Evolutionary conservation across 2,329 filamentous ascomycete genomes (phyloP).

Genomic region (Nigrospora sphaerica): DNA sequence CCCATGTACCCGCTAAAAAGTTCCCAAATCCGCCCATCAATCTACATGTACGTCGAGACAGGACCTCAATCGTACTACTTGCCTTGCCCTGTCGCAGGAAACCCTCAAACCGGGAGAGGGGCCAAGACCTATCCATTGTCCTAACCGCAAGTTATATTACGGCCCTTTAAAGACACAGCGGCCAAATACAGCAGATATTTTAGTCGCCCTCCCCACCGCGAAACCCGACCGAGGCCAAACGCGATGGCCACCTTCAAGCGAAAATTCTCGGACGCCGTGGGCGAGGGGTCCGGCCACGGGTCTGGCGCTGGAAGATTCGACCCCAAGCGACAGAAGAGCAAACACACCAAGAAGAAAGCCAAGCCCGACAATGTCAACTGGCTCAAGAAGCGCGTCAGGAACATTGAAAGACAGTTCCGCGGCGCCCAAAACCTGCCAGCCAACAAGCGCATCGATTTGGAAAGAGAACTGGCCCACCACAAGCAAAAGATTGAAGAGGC

Average conservation of each 20-base stretch:
- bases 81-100: too few species aligned
- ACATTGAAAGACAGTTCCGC: slow-evolving; percentile 59
- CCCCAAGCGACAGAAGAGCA: slow-evolving; percentile 23
- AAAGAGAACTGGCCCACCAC: slow-evolving; percentile 63
- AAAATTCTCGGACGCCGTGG: slow-evolving; percentile 17
- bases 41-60: too few species aligned
- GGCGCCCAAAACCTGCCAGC: slow-evolving; percentile 58
- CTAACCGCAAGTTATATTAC: too few species aligned
- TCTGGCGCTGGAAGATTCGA: background rate
- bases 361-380: slow-evolving; percentile 44
- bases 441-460: slow-evolving; percentile 59
- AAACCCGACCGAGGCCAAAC: background rate
- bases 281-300: too few species aligned
- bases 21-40: background rate
- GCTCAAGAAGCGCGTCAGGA: slow-evolving; percentile 65
- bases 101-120: too few species aligned
- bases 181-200: background rate
- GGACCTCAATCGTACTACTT: too few species aligned
- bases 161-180: too few species aligned
- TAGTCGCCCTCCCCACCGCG: too few species aligned
- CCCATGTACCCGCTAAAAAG: background rate
- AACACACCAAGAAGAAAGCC: slow-evolving; percentile 6
- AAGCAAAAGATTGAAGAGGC: slow-evolving; percentile 55
- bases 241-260: slow-evolving; percentile 19
- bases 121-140: too few species aligned